Evolutionary conservation across 2,329 filamentous ascomycete species (phyloP).

Genomic region (Pezicula rhizophila): DNA sequence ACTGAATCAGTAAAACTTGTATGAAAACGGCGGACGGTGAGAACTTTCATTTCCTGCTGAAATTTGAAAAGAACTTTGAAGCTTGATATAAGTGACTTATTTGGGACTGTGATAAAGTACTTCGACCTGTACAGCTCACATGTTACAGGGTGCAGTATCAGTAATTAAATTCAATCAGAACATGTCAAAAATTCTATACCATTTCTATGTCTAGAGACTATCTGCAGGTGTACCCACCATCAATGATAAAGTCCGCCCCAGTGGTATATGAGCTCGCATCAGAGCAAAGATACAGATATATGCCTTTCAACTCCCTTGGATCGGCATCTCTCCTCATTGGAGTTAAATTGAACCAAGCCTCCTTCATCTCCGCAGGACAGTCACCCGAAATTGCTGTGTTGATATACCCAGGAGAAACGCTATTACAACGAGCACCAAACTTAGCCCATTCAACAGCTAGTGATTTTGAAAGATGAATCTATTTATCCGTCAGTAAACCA

Average conservation of each 20-base stretch:
- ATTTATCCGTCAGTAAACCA: too few relatives aligned
- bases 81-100: too few relatives aligned
- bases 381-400: conserved; percentile 73
- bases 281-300: conserved; percentile 66
- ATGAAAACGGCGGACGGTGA: too few relatives aligned
- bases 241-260: conserved; percentile 64
- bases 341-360: conserved; percentile 66
- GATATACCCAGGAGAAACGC: conserved; percentile 80
- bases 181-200: too few relatives aligned
- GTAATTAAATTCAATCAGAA: too few relatives aligned
- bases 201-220: conserved; percentile 25
- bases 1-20: too few relatives aligned
- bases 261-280: conserved; percentile 69
- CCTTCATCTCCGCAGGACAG: conserved; percentile 68
- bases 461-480: conserved; percentile 66
- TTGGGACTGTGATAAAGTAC: too few relatives aligned
- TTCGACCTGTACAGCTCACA: too few relatives aligned
- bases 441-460: conserved; percentile 77
- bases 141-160: too few relatives aligned
- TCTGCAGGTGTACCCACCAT: conserved; percentile 63
- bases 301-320: conserved; percentile 67
- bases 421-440: conserved; percentile 68
- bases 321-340: conserved; percentile 64
- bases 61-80: too few relatives aligned
- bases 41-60: too few relatives aligned